These are phyloP conservation scores for Geosmithia flava DNA, from an alignment of 2,329 filamentous ascomycete genomes.

Conservation along the genomic window DNA sequence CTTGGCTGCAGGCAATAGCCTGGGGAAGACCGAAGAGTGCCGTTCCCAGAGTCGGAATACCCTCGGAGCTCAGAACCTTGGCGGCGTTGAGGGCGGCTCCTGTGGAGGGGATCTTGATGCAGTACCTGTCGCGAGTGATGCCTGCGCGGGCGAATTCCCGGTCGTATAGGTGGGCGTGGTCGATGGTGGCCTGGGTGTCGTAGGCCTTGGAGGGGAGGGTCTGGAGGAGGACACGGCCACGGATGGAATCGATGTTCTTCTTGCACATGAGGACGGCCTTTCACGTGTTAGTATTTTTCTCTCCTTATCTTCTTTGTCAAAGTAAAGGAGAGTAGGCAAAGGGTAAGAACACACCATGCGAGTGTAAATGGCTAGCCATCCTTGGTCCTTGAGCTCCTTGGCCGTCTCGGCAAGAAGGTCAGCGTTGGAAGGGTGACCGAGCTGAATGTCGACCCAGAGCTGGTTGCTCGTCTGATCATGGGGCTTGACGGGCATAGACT, in stretches of 20 bases:
- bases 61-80: slow-evolving; percentile 25
- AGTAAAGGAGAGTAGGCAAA: background rate
- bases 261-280: slow-evolving; percentile 32
- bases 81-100: slow-evolving; percentile 32
- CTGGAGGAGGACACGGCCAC: slow-evolving; percentile 35
- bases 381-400: slow-evolving; percentile 28
- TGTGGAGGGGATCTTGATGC: slow-evolving; percentile 38
- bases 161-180: slow-evolving; percentile 32
- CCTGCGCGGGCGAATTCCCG: slow-evolving; percentile 29
- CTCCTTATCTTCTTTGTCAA: background rate
- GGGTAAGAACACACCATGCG: slow-evolving; percentile 19
- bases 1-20: slow-evolving; percentile 35
- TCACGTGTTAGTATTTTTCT: background rate
- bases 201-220: slow-evolving; percentile 32
- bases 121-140: slow-evolving; percentile 30
- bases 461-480: slow-evolving; percentile 39
- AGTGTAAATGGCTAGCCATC: slow-evolving; percentile 35
- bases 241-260: slow-evolving; percentile 29
- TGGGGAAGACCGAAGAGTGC: slow-evolving; percentile 32
- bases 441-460: slow-evolving; percentile 32
- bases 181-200: slow-evolving; percentile 27
- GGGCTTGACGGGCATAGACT: slow-evolving; percentile 27
- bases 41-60: slow-evolving; percentile 33
- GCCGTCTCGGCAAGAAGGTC: slow-evolving; percentile 26
- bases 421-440: slow-evolving; percentile 27